Evolutionary conservation across 2,329 filamentous ascomycete species (phyloP).

Genomic region (Alternaria angustiovoidea): DNA sequence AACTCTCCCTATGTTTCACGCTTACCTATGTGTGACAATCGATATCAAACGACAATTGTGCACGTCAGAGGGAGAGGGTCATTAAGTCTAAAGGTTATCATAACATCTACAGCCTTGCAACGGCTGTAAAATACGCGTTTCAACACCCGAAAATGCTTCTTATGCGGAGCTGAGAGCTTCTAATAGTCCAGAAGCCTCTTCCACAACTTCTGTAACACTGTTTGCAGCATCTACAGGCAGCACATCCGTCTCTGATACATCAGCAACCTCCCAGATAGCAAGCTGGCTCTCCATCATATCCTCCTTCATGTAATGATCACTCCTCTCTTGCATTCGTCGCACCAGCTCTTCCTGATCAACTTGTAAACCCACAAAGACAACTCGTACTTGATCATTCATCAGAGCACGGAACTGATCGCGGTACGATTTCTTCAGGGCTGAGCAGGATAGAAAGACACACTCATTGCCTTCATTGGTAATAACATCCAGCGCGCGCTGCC

Average conservation of each 20-base stretch:
- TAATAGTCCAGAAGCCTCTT: background rate
- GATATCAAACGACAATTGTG: no score
- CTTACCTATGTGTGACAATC: no score
- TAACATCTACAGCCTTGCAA: no score
- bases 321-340: constrained; percentile 35
- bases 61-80: no score
- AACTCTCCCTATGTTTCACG: no score
- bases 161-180: background rate
- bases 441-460: constrained; percentile 48
- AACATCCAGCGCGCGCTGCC: background rate
- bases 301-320: constrained; percentile 50
- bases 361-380: constrained; percentile 52
- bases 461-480: background rate
- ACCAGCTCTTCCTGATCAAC: constrained; percentile 38
- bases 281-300: constrained; percentile 42
- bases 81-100: no score
- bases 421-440: constrained; percentile 48
- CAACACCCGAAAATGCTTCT: background rate
- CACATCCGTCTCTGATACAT: constrained; percentile 46
- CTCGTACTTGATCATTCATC: constrained; percentile 21
- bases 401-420: constrained; percentile 44
- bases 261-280: constrained; percentile 38
- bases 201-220: constrained; percentile 5
- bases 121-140: background rate
- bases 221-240: constrained; percentile 40